These are phyloP conservation scores for Periconia sp. DNA, from an alignment of 2,329 filamentous ascomycete genomes.

Conservation along the genomic window DNA sequence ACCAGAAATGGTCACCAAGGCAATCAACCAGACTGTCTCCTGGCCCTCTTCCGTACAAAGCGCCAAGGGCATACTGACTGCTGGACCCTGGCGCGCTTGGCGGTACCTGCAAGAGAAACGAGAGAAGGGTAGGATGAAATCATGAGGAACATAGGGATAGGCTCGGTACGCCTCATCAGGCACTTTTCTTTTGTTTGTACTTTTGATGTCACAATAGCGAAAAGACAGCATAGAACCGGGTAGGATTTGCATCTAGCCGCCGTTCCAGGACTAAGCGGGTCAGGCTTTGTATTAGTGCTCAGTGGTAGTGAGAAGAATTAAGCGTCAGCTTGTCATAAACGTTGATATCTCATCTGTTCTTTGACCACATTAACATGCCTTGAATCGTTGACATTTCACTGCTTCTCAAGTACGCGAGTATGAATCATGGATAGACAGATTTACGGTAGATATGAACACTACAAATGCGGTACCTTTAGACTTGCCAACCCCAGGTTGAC, in stretches of 20 bases:
- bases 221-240: constrained; percentile 12
- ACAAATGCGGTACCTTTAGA: constrained; percentile 74
- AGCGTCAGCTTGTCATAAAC: too few species aligned
- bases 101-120: constrained; percentile 84
- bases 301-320: too few species aligned
- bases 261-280: constrained; percentile 10
- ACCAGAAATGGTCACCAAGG: constrained; percentile 71
- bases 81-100: constrained; percentile 71
- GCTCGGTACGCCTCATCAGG: constrained; percentile 1
- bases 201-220: constrained; percentile 11
- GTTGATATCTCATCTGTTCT: too few species aligned
- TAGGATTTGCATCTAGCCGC: constrained; percentile 22
- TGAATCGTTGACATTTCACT: too few species aligned
- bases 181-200: constrained; percentile 14
- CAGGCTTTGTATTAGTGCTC: constrained; percentile 19
- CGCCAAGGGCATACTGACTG: constrained; percentile 81
- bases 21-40: constrained; percentile 85
- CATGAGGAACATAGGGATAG: constrained; percentile 6
- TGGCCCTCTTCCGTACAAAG: constrained; percentile 93
- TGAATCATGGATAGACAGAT: too few species aligned
- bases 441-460: constrained; percentile 1
- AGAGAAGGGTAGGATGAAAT: constrained; percentile 48
- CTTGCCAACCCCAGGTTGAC: constrained; percentile 85
- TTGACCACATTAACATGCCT: too few species aligned
- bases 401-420: too few species aligned